Conservation (phyloP, 2,329 filamentous ascomycete genomes). For the Cyphellophora attinorum region DNA sequence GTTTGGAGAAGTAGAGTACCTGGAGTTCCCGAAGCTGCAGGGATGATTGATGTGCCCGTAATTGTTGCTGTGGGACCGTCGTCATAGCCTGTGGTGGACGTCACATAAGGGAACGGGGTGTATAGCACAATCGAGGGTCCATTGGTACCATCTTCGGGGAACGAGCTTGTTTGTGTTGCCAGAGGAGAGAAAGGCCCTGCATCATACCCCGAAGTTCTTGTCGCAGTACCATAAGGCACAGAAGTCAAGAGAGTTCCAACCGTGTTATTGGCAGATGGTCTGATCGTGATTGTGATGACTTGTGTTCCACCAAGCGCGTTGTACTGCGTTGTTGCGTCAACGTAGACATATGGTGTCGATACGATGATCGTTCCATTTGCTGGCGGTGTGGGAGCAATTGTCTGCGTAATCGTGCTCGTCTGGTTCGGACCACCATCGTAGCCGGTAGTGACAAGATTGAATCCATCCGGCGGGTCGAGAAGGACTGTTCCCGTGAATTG, state of each 20-base stretch:
- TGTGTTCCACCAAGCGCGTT: neutral
- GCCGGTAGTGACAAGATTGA: neutral
- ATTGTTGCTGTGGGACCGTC: neutral
- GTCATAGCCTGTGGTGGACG: slow-evolving; percentile 1
- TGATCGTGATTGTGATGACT: neutral
- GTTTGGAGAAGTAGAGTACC: neutral
- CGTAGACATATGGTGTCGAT: neutral
- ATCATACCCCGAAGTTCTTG: slow-evolving; percentile 1
- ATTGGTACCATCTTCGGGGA: neutral
- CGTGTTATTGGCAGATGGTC: neutral
- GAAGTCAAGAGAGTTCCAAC: neutral
- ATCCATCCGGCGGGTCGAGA: neutral
- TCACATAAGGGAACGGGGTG: neutral
- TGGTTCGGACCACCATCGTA: neutral
- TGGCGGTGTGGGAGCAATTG: neutral
- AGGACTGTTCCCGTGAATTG: neutral
- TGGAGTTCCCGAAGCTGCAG: neutral
- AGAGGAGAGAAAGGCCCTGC: neutral
- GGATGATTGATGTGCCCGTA: neutral
- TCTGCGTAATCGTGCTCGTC: neutral
- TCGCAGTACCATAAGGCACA: neutral
- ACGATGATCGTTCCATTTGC: neutral
- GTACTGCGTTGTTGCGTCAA: neutral
- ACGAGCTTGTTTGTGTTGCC: neutral
- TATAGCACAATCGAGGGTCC: neutral